Base-by-base conservation (phyloP, 2,329 filamentous ascomycete genomes). In the Hypoxylon sp. region DNA sequence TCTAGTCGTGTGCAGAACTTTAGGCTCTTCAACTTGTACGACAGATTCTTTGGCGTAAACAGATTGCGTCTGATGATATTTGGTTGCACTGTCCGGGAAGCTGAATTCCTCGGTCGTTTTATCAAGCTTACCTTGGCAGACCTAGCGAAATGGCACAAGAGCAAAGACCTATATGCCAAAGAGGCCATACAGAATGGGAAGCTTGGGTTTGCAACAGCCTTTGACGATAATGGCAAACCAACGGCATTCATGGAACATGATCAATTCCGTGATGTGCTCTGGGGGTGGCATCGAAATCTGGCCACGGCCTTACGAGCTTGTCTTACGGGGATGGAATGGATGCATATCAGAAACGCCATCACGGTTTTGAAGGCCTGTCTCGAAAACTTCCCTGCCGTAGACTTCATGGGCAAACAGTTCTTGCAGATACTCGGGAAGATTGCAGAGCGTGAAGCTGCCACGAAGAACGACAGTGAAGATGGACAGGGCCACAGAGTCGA, bases 281-380 rank as follows among this genome's bases (percentile, higher is more conserved):
- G 89, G 76, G 89, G 90, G 62, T 97, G 93, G 91, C 95, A 99
- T 71, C 86, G 88, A 63, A 85, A 89, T 57, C 75, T 99, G 31
- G 89, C 88, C 63, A 82, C 77, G 38, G 90, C 93, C 2, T 76
- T 99, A 45, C 92, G 91, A 68, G 81, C 82, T 26, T 97, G 93
- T 68, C 79, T 99, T 35, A 84, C 84, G 12, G 87, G 88, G 19
- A 86, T 83, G 21, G 93, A 97, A 71, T 99, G 94, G 82, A 97
- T 97, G 88, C 92, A 97, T 70, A 96, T 97, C 67, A 87, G 93
- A 46, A 99, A 99, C 68, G 91, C 91, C 32, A 95, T 97, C 61
- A 94, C 89, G 50, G 80, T 97, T 3, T 78, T 99, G 51, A 95
- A 94, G 68, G 81, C 84, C 7, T 80, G 96, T 36, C 82, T 90